Evolutionary conservation across 352 stramenopile genomes (phyloP), one percentile per base, ranked within the genome.

Genomic region (Phytophthora gonapodyides): DNA sequence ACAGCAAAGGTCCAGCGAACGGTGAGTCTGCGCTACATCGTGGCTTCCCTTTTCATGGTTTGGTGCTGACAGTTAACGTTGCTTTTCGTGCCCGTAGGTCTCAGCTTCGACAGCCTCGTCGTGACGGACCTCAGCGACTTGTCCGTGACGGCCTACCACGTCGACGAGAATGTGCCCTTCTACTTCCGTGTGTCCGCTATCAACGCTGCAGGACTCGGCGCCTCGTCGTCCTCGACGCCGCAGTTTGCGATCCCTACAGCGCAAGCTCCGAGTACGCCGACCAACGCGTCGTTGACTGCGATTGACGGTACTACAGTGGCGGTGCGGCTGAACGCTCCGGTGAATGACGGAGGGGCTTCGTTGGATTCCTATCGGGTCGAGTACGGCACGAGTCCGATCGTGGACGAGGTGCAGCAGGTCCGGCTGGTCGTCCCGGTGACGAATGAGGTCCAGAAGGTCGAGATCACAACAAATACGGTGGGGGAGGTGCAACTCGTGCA

Each of bases 121-220:
- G 47, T 98, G 13, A 96, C 90, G 1, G 91, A 98, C 57, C 57
- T 98, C 19, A 91, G 82, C 40, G 75, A 94, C 44, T 68, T 98
- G n/a, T 73, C 78, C 1, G 69, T 95, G 44, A 88, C 77, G 1
- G 88, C 97, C 5, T 74, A 80, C 27, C 76, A 89, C 10, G 76
- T 99, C 2, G 89, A 98, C 37, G 87, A 98, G 49, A 97, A 97
- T 30, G 89, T 99, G 6, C 80, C 91, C 9, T 99, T 98, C 60
- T 99, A 97, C 67, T 93, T 98, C 51, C 83, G 93, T 13, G 94
- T 98, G 16, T 91, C 84, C 6, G 96, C 96, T 21, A 90, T 94
- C 19, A 99, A 98, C 57, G 71, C 82, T 9, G 72, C 94, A 15
- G 96, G 96, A 8, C 46, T 69, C 5, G 91, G 97, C 3, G 51